These are phyloP conservation scores for Triadica sebifera DNA, from an alignment of 345 rosid genomes.

Conservation along the genomic window DNA sequence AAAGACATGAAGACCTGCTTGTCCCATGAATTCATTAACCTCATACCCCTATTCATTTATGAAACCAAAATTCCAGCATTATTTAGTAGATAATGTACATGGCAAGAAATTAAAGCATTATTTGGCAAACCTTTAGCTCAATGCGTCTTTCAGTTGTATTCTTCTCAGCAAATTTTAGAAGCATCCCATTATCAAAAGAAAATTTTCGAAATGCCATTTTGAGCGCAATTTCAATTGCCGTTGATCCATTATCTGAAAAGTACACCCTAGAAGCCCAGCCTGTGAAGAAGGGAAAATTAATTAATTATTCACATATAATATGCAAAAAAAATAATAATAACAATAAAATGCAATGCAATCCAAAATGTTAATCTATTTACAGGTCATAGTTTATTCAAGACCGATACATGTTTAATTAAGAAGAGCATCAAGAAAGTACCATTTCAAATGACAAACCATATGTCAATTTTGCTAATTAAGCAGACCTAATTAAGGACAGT, in stretches of 20 bases:
- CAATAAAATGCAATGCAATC: not conserved
- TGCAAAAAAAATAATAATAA: not conserved
- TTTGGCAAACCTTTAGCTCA: constrained; percentile 53
- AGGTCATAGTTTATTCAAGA: not conserved
- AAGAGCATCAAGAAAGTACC: not conserved
- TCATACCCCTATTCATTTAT: not conserved
- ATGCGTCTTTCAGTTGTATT: constrained; percentile 32
- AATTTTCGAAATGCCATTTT: constrained; percentile 96
- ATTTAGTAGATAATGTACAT: not conserved
- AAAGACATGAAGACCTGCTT: not conserved
- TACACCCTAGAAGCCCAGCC: constrained; percentile 93
- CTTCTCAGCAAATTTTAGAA: constrained; percentile 27
- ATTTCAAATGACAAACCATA: not conserved
- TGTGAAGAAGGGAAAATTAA: constrained; percentile 32
- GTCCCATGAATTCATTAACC: not conserved
- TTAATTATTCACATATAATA: not conserved
- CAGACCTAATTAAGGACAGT: not conserved
- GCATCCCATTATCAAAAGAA: constrained; percentile 53
- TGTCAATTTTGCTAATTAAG: not conserved
- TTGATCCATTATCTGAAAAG: constrained; percentile 94
- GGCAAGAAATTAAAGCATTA: constrained; percentile 2
- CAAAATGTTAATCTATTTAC: constrained; percentile 1
- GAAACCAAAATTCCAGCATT: not conserved
- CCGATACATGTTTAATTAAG: not conserved
- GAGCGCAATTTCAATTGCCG: constrained; percentile 90